phyloP scores from a whole-genome alignment of 2,329 filamentous ascomycete species.

The Orbilia ellipsospora region DNA sequence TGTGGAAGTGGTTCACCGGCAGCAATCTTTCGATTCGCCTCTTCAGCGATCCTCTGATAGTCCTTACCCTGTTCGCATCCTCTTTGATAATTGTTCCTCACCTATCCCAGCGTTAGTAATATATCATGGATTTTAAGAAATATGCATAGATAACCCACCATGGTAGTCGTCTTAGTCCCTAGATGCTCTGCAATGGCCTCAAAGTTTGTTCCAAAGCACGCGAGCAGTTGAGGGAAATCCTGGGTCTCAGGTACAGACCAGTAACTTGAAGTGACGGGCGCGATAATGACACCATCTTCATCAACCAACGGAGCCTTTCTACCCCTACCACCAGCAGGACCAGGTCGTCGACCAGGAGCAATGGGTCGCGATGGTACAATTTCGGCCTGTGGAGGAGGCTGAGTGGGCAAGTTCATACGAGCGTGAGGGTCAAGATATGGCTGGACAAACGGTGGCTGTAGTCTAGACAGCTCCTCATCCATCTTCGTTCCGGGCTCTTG shows the following conservation, averaged over 20 bases:
- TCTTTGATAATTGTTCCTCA: constrained; percentile 75
- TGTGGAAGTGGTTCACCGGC: constrained; percentile 71
- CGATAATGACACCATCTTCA: constrained; percentile 67
- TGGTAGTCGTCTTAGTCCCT: constrained; percentile 86
- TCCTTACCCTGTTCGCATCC: constrained; percentile 72
- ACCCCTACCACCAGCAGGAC: constrained; percentile 32
- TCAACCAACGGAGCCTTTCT: constrained; percentile 57
- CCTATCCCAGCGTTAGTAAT: constrained; percentile 64
- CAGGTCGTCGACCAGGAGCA: constrained; percentile 57
- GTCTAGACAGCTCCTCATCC: constrained; percentile 37
- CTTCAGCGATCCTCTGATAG: constrained; percentile 71
- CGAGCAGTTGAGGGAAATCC: constrained; percentile 78
- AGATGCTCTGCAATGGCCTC: constrained; percentile 78
- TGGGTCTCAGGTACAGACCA: constrained; percentile 86
- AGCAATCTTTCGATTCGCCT: constrained; percentile 70
- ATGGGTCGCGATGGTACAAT: constrained; percentile 49
- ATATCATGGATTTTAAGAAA: constrained; percentile 57
- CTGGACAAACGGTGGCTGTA: constrained; percentile 37
- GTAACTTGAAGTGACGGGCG: constrained; percentile 76
- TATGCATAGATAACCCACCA: constrained; percentile 69
- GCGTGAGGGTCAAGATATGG: constrained; percentile 42
- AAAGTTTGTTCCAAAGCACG: constrained; percentile 83
- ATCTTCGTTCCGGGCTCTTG: constrained; percentile 45
- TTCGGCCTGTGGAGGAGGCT: constrained; percentile 45
- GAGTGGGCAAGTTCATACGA: constrained; percentile 40